Evolutionary conservation across 345 rosid genomes (phyloP).

Genomic region (Rhizophora mangle): DNA sequence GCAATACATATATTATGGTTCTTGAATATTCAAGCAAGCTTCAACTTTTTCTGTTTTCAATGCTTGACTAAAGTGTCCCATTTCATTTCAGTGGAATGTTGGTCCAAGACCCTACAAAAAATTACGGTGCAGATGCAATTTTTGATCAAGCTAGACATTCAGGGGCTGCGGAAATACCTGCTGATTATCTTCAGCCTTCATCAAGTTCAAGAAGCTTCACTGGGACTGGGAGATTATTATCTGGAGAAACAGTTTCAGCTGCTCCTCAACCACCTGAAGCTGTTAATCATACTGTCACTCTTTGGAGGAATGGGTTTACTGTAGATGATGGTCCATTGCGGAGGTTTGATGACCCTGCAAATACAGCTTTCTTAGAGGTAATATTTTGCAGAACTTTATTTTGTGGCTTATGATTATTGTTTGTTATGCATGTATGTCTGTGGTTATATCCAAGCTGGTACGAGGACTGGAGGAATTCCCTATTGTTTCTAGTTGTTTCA

Average conservation of each 20-base stretch:
- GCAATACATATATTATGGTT: no score
- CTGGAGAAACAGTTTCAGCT: conserved; percentile 65
- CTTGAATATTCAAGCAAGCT: no score
- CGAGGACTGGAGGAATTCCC: background rate
- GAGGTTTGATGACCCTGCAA: conserved; percentile 73
- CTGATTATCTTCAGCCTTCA: conserved; percentile 43
- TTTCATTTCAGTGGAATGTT: conserved; percentile 67
- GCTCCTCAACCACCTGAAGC: conserved; percentile 56
- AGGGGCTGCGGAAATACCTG: conserved; percentile 62
- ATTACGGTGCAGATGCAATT: conserved; percentile 57
- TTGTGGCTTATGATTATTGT: background rate
- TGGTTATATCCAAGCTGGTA: no score
- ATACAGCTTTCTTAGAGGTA: conserved; percentile 84
- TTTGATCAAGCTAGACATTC: conserved; percentile 62
- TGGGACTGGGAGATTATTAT: conserved; percentile 66
- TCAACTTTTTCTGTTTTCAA: no score
- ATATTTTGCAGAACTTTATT: conserved; percentile 1
- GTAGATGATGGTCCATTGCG: conserved; percentile 81
- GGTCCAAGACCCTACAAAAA: conserved; percentile 74
- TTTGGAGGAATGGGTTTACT: conserved; percentile 94
- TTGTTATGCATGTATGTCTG: background rate
- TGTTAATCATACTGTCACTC: conserved; percentile 60
- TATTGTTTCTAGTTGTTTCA: background rate
- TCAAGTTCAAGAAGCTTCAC: conserved; percentile 64
- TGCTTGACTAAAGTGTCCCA: no score